These are phyloP conservation scores for Kwoniella mangroviensis DNA, from an alignment of 768 basidiomycete species.

Conservation along the genomic window DNA sequence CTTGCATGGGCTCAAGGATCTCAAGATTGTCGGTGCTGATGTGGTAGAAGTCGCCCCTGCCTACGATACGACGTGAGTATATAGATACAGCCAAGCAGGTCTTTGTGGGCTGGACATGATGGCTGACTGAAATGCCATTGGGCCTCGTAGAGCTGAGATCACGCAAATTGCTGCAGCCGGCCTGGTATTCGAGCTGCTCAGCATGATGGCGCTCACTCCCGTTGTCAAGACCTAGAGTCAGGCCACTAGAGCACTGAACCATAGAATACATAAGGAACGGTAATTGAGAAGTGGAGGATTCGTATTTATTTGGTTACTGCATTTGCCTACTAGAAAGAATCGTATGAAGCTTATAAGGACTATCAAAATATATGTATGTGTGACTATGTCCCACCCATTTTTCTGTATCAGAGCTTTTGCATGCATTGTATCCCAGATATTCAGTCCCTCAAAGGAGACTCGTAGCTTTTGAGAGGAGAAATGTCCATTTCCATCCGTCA, in stretches of 20 bases:
- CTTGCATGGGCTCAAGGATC: conserved; percentile 56
- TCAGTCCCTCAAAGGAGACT: too few species aligned
- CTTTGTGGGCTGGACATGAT: too few species aligned
- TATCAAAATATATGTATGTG: conserved; percentile 3
- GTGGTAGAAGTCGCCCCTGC: conserved; percentile 56
- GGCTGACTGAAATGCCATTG: neutral
- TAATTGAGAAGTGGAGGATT: neutral
- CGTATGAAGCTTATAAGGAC: neutral
- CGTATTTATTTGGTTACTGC: neutral
- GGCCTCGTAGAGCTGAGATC: conserved; percentile 50
- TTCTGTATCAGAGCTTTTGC: neutral
- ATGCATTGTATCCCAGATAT: too few species aligned
- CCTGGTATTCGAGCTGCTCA: conserved; percentile 40
- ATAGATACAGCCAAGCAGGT: too few species aligned
- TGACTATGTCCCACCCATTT: neutral
- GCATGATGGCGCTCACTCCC: conserved; percentile 24
- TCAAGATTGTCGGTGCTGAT: conserved; percentile 59
- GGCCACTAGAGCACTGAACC: neutral
- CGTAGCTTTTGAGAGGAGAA: too few species aligned
- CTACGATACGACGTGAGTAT: conserved; percentile 4
- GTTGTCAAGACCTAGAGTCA: conserved; percentile 15
- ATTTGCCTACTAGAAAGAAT: neutral
- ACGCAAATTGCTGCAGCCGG: conserved; percentile 56
- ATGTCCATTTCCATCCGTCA: too few species aligned
- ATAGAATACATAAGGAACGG: neutral